These are phyloP conservation scores for Kwoniella heveanensis DNA, from an alignment of 768 basidiomycete species.

Conservation along the genomic window DNA sequence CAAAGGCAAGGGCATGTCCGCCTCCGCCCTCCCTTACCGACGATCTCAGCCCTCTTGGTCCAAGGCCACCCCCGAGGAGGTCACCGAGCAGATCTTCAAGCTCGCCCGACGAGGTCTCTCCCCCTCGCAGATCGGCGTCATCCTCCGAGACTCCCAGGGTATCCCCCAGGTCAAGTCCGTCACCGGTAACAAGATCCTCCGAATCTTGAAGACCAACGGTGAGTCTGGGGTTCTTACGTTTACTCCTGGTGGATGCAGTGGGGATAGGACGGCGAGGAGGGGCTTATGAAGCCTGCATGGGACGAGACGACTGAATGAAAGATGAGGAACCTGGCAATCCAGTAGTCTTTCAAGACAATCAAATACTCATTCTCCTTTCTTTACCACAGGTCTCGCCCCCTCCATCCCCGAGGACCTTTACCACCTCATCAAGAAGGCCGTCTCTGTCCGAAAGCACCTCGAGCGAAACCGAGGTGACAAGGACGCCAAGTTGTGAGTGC, in stretches of 20 bases:
- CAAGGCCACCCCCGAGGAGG: slow-evolving; percentile 92
- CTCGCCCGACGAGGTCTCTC: slow-evolving; percentile 96
- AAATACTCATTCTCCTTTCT: neutral
- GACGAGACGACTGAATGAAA: neutral
- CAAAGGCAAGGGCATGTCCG: slow-evolving; percentile 99
- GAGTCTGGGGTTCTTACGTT: too few species aligned
- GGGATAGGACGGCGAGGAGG: too few species aligned
- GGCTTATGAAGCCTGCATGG: too few species aligned
- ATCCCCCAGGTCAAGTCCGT: slow-evolving; percentile 97
- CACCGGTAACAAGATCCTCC: slow-evolving; percentile 98
- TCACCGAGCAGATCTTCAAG: slow-evolving; percentile 94
- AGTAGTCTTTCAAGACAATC: neutral
- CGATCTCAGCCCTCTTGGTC: slow-evolving; percentile 93
- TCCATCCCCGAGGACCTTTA: slow-evolving; percentile 98
- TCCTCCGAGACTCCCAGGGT: slow-evolving; percentile 96
- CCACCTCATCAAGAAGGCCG: slow-evolving; percentile 99
- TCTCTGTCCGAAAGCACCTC: slow-evolving; percentile 97
- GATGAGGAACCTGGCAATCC: too few species aligned
- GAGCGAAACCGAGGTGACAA: slow-evolving; percentile 98
- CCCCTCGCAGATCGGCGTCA: slow-evolving; percentile 96
- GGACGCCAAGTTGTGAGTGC: slow-evolving; percentile 64
- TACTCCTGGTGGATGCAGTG: too few species aligned
- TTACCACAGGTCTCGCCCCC: slow-evolving; percentile 79
- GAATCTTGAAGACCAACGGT: slow-evolving; percentile 95
- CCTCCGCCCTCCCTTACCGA: slow-evolving; percentile 97